Evolutionary conservation across 495 filamentous ascomycete genomes (phyloP), one percentile per base, ranked within the genome.

Genomic region (Penicillium goetzii): DNA sequence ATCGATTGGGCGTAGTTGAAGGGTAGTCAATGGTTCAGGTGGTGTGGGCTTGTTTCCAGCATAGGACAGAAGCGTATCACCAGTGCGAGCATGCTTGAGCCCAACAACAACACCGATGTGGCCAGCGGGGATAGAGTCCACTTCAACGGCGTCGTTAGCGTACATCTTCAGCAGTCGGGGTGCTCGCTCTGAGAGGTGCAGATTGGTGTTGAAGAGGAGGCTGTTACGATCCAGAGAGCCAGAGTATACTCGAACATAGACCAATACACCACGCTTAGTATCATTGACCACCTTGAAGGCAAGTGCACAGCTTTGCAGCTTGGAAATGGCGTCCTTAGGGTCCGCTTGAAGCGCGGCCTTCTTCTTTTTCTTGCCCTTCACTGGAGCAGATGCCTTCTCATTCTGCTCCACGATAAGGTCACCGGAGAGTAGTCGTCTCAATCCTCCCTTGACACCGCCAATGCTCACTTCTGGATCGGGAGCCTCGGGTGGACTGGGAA

Each of bases 251-350:
- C 96, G 86, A 6, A 97, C 87, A 69, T 94, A 99, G 60, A 96
- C 92, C 62, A 99, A 84, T 21, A 95, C 89, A 11, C 96, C 96
- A 14, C 92, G 88, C 52, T 88, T 86, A 14, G 90, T 77, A 67
- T 98, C 94, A 65, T 95, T 89, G 64, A 97, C 92, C 12, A 98
- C 96, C 74, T 99, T 99, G 84, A 99, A 99, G 15, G 96, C 96
- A 34, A 97, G 80, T 3, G 90, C 93, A 63, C 94, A 90, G 45
- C 88, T 86, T 58, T 88, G 84, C 17, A 97, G 75, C 36, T 88
- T 87, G n/a, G 82, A 65, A 14, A 88, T 86, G 25, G 94, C 73
- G 25, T 85, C 84, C 17, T 82, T 75, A 12, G 85, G 67, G 26
- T 84, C 72, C 11, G 67, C 68, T 21, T 69, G 66, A 33, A 71